phyloP scores from a whole-genome alignment of 345 rosid genomes.

The Brassica rapa region DNA sequence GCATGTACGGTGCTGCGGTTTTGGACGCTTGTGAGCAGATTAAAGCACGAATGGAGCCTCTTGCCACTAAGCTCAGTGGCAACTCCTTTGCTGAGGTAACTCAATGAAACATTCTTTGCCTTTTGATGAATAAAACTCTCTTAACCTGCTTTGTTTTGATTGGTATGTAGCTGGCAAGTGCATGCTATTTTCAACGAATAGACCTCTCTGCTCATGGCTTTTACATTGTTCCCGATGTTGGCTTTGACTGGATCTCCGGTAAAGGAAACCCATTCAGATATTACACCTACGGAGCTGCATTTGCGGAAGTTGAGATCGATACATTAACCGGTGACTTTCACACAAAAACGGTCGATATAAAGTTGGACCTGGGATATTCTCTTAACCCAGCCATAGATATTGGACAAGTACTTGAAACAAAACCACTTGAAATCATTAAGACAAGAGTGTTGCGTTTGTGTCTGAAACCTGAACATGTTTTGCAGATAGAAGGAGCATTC shows the following conservation, averaged over 20 bases:
- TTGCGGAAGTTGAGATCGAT: constrained; percentile 44
- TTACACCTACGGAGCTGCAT: neutral
- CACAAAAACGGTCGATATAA: constrained; percentile 66
- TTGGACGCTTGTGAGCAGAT: too few relatives aligned
- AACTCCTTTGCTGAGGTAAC: constrained; percentile 76
- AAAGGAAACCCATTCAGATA: constrained; percentile 57
- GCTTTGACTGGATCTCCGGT: constrained; percentile 79
- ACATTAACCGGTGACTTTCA: constrained; percentile 91
- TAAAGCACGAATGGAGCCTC: constrained; percentile 40
- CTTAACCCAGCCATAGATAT: constrained; percentile 88
- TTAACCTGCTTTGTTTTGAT: neutral
- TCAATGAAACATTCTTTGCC: neutral
- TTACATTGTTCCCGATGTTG: constrained; percentile 73
- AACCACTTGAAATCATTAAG: neutral
- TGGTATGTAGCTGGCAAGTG: constrained; percentile 26
- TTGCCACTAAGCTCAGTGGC: constrained; percentile 70
- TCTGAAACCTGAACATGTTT: neutral
- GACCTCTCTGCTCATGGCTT: constrained; percentile 96
- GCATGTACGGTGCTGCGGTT: constrained; percentile 95
- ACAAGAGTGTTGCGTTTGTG: neutral
- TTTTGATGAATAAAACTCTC: constrained; percentile 7
- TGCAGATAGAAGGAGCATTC: constrained; percentile 12
- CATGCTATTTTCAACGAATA: constrained; percentile 71
- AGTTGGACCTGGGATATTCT: constrained; percentile 87
- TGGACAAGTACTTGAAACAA: neutral